These are phyloP conservation scores for Raphanus sativus DNA, from an alignment of 345 rosid genomes.

Conservation along the genomic window DNA sequence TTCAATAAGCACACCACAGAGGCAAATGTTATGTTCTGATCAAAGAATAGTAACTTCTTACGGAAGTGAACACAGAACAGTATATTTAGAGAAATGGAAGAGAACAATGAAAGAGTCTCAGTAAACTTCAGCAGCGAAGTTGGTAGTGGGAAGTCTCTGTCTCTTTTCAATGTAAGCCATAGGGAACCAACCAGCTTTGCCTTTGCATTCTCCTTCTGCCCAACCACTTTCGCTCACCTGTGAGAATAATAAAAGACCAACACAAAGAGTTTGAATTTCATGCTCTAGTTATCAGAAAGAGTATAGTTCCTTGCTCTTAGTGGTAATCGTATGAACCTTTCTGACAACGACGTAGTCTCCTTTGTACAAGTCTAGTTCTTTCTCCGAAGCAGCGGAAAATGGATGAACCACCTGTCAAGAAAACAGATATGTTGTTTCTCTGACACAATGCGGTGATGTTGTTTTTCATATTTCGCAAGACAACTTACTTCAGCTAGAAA, in stretches of 20 bases:
- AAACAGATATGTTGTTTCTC: conserved; percentile 1
- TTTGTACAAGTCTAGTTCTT: conserved; percentile 72
- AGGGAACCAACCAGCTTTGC: conserved; percentile 96
- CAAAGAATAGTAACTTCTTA: background rate
- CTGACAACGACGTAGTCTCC: conserved; percentile 93
- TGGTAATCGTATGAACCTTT: conserved; percentile 48
- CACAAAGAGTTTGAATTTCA: background rate
- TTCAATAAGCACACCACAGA: background rate
- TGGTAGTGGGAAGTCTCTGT: conserved; percentile 66
- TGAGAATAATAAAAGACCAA: conserved; percentile 29
- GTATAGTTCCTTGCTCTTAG: background rate
- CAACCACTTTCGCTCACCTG: conserved; percentile 87
- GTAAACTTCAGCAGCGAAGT: conserved; percentile 49
- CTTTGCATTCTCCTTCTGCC: conserved; percentile 97
- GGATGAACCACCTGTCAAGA: conserved; percentile 65
- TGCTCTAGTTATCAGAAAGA: background rate
- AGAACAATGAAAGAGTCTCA: conserved; percentile 30
- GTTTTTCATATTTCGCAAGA: background rate
- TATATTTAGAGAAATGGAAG: background rate
- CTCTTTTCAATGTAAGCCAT: conserved; percentile 83
- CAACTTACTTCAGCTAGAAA: conserved; percentile 60
- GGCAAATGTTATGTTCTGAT: conserved; percentile 3
- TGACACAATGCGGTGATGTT: background rate
- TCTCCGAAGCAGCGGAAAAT: conserved; percentile 78
- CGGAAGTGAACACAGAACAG: background rate